These are phyloP conservation scores for Yarrowia porcina DNA, from an alignment of 805 yeast genomes.

Conservation along the genomic window DNA sequence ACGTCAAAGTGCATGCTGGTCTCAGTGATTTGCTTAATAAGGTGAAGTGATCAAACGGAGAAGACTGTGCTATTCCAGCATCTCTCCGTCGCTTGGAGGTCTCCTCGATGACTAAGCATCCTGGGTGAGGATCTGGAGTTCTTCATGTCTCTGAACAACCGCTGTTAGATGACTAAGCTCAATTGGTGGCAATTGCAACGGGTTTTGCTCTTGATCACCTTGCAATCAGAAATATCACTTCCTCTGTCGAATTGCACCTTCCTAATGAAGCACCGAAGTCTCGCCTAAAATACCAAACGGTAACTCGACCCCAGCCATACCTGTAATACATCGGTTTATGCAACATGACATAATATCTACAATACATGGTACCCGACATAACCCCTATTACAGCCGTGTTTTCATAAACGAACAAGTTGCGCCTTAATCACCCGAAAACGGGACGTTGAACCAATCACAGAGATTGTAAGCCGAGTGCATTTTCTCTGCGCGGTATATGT, in stretches of 20 bases:
- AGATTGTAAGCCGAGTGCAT: not conserved
- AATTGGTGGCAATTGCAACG: too few species aligned
- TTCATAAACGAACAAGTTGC: not conserved
- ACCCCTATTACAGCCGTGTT: not conserved
- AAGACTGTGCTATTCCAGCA: too few species aligned
- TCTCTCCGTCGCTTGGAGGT: too few species aligned
- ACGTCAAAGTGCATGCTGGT: slow-evolving; percentile 22
- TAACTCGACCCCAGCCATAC: not conserved
- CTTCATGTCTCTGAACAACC: too few species aligned
- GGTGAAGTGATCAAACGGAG: too few species aligned
- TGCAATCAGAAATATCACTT: too few species aligned
- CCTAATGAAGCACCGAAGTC: too few species aligned
- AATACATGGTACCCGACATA: not conserved
- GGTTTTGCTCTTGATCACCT: too few species aligned
- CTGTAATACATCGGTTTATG: not conserved
- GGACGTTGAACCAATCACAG: not conserved
- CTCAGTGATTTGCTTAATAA: slow-evolving; percentile 5
- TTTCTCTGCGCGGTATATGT: not conserved
- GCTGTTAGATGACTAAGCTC: too few species aligned
- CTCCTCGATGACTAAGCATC: too few species aligned
- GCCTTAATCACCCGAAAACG: not conserved
- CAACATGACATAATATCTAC: not conserved
- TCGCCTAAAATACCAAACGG: not conserved
- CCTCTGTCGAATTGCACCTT: too few species aligned
- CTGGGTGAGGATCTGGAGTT: too few species aligned